A percentile compares a stretch with the other conserved stretches of the same genome.
Conservation (phyloP, 2,329 filamentous ascomycete genomes). For the Madurella mycetomatis region DNA sequence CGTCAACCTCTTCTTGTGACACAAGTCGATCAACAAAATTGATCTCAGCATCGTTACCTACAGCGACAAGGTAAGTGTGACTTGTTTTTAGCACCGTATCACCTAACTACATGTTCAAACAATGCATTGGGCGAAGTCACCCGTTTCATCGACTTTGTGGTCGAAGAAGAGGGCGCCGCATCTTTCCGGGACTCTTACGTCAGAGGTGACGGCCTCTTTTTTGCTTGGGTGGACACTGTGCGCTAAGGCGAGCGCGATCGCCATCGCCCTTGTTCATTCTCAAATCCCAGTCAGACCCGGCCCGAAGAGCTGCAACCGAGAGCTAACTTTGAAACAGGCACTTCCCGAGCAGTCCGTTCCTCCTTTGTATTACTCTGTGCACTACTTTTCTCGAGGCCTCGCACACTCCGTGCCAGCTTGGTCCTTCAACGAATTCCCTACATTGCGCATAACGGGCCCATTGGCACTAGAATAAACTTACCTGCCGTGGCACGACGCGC, state of each 20-base stretch:
- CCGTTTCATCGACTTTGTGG: neutral
- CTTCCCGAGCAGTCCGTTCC: neutral
- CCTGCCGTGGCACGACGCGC: neutral
- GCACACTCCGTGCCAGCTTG: neutral
- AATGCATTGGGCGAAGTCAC: neutral
- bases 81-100: too few species aligned
- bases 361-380: neutral
- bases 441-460: too few species aligned
- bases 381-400: neutral
- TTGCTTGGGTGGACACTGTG: conserved; percentile 3
- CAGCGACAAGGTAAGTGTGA: too few species aligned
- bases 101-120: neutral
- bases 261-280: neutral
- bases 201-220: conserved; percentile 14
- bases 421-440: too few species aligned
- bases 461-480: too few species aligned
- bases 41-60: too few species aligned
- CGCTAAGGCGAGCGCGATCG: neutral
- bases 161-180: conserved; percentile 8
- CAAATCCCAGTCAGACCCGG: neutral
- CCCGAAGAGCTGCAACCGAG: neutral
- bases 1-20: too few species aligned
- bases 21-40: too few species aligned
- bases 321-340: neutral
- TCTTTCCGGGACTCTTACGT: conserved; percentile 12